Evolutionary conservation across 768 basidiomycete species (phyloP), one percentile per base, ranked within the genome.

Genomic region (Xerocomellus chrysenteron): DNA sequence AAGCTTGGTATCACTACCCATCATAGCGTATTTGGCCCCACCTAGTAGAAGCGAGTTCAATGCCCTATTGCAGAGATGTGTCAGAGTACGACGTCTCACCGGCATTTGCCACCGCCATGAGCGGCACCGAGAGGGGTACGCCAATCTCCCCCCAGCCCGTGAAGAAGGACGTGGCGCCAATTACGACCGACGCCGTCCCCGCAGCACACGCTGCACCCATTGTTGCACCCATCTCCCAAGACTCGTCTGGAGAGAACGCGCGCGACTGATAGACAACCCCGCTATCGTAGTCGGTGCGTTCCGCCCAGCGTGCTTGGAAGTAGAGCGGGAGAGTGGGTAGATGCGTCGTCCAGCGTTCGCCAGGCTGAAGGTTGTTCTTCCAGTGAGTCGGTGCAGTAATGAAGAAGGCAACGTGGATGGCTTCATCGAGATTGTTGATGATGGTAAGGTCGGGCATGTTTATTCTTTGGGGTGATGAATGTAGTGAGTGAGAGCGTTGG

Each of bases 381-480:
- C 58, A 59, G 28, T 52, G 12, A 0, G 49, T 52, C 0, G 58
- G 56, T 1, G 58, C 58, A 0, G 49, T 37, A n/a, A 68, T 35
- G 35, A 56, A 68, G 41, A 68, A 67, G 0, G 65, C 58, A 0
- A 67, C 43, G 2, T 68, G 65, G 32, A 67, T 58, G 9, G 57
- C 24, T 46, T 66, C 57, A 5, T 59, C 52, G 9, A 66, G 57
- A 32, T 65, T 30, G 17, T 66, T 67, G 33, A 57, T 41, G 9
- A 66, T 55, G 8, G 65, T 65, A 3, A 66, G 47, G 30, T 66
- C 55, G 0, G 64, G 64, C 64, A 65, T 62, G 2, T 36, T 33
- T 32, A 4, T 49, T 35, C 26, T 40, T 13, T 55, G 28, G 11
- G 6, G 35, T 21, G 49, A n/a, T n/a, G 21, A 44, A 30, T 30